Percentiles rank a stretch among this genome's conserved stretches.
phyloP scores from a whole-genome alignment of 495 filamentous ascomycete species.

The Penicillium mononematosum region DNA sequence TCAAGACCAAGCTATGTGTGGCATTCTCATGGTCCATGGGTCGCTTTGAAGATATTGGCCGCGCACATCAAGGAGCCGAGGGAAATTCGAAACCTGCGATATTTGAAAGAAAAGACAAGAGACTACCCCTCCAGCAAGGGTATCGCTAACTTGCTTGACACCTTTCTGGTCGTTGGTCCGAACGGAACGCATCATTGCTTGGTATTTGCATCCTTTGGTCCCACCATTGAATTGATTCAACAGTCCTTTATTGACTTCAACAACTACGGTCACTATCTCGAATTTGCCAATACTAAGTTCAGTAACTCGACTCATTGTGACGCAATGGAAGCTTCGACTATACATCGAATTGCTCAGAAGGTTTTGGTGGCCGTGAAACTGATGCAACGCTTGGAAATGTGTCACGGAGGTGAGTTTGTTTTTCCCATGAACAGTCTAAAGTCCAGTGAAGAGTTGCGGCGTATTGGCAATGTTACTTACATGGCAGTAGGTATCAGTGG shows the following conservation, averaged over 20 bases:
- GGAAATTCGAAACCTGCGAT: not conserved
- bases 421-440: not conserved
- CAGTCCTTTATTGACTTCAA: not conserved
- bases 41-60: slow-evolving; percentile 25
- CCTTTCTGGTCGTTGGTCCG: not conserved
- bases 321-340: not conserved
- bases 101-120: not conserved
- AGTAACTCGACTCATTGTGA: not conserved
- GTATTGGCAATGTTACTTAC: not conserved
- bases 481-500: not conserved
- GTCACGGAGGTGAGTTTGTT: not conserved
- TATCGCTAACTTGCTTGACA: not conserved
- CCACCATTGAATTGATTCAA: not conserved
- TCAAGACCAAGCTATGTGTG: too few relatives aligned
- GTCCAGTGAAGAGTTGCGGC: not conserved
- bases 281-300: not conserved
- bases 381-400: not conserved
- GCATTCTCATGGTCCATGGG: not conserved
- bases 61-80: not conserved
- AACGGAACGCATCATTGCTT: not conserved
- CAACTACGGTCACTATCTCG: not conserved
- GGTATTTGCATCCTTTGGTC: not conserved
- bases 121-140: not conserved
- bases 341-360: not conserved
- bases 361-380: not conserved